Conservation (phyloP, 352 stramenopile genomes). For the Phytophthora parvispora region DNA sequence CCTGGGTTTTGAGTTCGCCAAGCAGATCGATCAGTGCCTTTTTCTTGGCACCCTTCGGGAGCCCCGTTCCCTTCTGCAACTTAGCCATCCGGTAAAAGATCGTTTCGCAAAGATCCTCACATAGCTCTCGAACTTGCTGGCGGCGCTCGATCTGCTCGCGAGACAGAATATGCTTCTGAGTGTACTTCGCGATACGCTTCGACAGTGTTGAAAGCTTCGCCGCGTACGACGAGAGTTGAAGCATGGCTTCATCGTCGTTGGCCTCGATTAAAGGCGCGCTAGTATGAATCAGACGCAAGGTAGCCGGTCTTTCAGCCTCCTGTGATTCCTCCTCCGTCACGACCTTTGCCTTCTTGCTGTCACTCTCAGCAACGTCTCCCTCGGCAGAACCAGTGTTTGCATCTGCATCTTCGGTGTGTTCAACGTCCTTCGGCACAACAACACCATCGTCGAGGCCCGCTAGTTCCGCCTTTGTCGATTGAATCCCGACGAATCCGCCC, state of each 20-base stretch:
- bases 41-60: conserved; percentile 98
- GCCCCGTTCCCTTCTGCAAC: conserved; percentile 78
- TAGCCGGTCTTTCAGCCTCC: conserved; percentile 22
- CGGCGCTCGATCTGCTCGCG: conserved; percentile 63
- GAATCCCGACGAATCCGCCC: conserved; percentile 80
- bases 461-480: conserved; percentile 76
- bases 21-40: conserved; percentile 98
- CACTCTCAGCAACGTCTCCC: conserved; percentile 2
- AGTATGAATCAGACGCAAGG: conserved; percentile 35
- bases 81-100: conserved; percentile 97
- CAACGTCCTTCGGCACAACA: conserved; percentile 41
- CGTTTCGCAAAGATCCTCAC: conserved; percentile 92
- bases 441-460: conserved; percentile 57
- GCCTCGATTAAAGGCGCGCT: neutral
- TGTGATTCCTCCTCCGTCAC: conserved; percentile 10
- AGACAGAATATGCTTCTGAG: conserved; percentile 73
- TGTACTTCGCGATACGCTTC: conserved; percentile 86
- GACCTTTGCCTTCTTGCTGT: conserved; percentile 18
- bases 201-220: conserved; percentile 64
- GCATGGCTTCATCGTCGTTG: conserved; percentile 7
- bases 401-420: conserved; percentile 37
- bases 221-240: conserved; percentile 42
- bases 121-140: conserved; percentile 79
- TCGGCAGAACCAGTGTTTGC: conserved; percentile 6
- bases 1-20: conserved; percentile 87